Conservation (phyloP, 208 protist genomes). For the Trichomonas tenax region DNA sequence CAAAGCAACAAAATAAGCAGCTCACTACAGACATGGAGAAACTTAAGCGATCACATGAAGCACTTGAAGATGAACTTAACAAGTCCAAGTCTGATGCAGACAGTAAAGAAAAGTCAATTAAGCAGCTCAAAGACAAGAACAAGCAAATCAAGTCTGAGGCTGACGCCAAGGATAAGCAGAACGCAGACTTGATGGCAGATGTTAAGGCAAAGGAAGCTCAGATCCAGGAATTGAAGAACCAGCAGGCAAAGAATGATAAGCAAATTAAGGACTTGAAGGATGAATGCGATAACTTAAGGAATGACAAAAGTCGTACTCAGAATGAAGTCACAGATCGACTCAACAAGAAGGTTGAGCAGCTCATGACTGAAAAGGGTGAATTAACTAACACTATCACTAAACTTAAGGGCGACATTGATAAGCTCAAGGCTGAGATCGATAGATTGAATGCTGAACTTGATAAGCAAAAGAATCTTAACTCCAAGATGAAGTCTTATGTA, state of each 20-base stretch:
- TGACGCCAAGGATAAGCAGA: background rate
- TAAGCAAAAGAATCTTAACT: no score
- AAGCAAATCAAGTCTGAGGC: background rate
- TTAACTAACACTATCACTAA: background rate
- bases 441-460: background rate
- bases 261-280: background rate
- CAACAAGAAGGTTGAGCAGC: background rate
- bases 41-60: no score
- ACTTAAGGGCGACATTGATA: background rate
- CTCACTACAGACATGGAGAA: background rate
- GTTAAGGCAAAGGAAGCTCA: background rate
- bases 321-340: background rate
- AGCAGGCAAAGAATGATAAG: background rate
- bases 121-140: background rate
- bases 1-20: background rate
- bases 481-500: background rate
- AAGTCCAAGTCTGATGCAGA: background rate
- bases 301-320: background rate
- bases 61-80: no score
- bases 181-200: background rate
- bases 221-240: background rate
- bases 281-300: background rate
- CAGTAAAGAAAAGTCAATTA: background rate
- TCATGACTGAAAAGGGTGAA: background rate
- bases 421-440: background rate